A percentile compares a stretch with the other conserved stretches of the same genome.
phyloP scores from a whole-genome alignment of 768 basidiomycete species.

The Lactarius vividus region DNA sequence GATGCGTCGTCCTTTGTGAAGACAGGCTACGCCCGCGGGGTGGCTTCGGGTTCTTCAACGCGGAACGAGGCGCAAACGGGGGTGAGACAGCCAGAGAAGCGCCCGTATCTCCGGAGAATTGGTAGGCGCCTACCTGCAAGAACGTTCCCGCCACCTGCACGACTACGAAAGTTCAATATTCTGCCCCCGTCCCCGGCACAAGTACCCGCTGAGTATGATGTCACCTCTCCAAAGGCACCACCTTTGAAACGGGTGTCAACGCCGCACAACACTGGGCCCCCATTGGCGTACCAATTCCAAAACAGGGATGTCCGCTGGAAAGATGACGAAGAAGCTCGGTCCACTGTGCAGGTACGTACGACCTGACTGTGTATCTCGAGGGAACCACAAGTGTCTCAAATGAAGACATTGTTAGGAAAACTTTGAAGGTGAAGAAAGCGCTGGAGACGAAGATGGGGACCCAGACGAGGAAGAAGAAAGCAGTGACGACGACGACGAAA shows the following conservation, averaged over 20 bases:
- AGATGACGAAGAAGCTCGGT: background rate
- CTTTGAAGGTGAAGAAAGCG: background rate
- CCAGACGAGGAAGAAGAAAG: background rate
- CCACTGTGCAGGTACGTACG: background rate
- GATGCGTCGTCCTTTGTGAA: background rate
- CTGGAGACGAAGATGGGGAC: background rate
- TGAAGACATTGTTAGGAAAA: background rate
- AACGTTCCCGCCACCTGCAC: background rate
- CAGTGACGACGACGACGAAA: background rate
- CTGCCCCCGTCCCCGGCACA: background rate
- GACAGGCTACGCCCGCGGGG: background rate
- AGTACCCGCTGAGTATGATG: background rate
- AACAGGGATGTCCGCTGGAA: background rate
- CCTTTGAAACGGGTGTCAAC: background rate
- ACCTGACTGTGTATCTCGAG: background rate
- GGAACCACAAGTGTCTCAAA: background rate
- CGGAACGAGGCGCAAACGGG: background rate
- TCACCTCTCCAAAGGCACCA: background rate
- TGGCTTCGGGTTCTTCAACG: background rate
- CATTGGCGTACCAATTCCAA: background rate
- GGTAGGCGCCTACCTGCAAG: conserved; percentile 5
- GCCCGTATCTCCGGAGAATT: conserved; percentile 16
- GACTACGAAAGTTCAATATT: background rate
- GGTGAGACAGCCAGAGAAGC: background rate
- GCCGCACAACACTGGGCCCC: background rate